A percentile compares a stretch with the other conserved stretches of the same genome.
Conservation (phyloP, 805 yeast species). For the Metschnikowia corniflorae region DNA sequence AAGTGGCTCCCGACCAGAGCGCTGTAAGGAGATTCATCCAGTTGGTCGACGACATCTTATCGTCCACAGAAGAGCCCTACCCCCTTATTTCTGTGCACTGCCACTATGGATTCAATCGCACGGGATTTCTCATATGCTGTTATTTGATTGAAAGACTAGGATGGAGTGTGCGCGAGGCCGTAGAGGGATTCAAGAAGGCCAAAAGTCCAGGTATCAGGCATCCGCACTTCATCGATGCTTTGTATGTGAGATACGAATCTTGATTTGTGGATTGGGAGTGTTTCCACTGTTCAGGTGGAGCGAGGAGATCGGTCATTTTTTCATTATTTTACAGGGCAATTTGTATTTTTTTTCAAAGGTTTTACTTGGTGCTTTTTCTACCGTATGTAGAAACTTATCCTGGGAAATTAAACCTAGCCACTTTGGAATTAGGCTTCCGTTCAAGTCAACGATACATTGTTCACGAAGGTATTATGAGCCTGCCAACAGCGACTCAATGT, state of each 20-base stretch:
- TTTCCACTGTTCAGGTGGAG: too few relatives aligned
- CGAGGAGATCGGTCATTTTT: too few relatives aligned
- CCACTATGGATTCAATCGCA: constrained; percentile 78
- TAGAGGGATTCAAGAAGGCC: constrained; percentile 53
- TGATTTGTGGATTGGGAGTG: too few relatives aligned
- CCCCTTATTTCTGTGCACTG: constrained; percentile 67
- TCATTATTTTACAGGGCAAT: too few relatives aligned
- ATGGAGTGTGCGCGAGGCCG: constrained; percentile 60
- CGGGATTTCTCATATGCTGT: constrained; percentile 70
- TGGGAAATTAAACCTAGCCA: too few relatives aligned
- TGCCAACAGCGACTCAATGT: too few relatives aligned
- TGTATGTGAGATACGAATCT: constrained; percentile 58
- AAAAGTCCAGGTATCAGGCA: constrained; percentile 74
- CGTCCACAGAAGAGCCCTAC: constrained; percentile 14
- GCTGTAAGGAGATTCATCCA: constrained; percentile 56
- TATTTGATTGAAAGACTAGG: constrained; percentile 59
- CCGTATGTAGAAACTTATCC: too few relatives aligned
- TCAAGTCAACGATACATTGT: too few relatives aligned
- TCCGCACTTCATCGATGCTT: constrained; percentile 70
- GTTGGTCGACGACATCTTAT: constrained; percentile 47
- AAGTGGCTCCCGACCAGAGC: constrained; percentile 63
- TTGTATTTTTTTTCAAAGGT: too few relatives aligned
- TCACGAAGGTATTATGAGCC: too few relatives aligned
- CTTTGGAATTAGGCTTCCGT: too few relatives aligned
- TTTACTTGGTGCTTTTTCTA: too few relatives aligned